Percentiles rank a stretch among this genome's conserved stretches.
Conservation (phyloP, 2,329 filamentous ascomycete species). For the Fusarium paranaense region DNA sequence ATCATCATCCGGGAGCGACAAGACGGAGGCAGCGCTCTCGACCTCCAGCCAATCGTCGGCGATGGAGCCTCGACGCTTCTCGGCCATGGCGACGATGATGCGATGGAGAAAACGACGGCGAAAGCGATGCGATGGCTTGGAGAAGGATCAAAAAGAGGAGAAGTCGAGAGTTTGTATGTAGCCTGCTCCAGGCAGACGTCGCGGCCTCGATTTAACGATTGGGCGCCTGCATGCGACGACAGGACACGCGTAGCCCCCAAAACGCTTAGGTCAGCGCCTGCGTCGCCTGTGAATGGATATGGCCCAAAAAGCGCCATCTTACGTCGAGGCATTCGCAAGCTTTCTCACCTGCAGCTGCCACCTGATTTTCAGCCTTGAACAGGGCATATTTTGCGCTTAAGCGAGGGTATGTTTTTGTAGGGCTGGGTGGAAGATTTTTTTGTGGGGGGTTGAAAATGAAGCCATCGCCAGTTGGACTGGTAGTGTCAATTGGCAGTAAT, state of each 20-base stretch:
- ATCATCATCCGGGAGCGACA: conserved; percentile 27
- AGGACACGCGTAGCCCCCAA: background rate
- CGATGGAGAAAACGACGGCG: background rate
- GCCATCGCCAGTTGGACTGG: background rate
- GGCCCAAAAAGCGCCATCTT: background rate
- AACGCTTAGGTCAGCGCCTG: background rate
- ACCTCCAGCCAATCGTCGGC: conserved; percentile 41
- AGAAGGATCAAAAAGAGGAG: background rate
- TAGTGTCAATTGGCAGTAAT: background rate
- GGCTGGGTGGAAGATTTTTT: background rate
- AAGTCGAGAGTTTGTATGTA: background rate
- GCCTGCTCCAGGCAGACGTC: conserved; percentile 26
- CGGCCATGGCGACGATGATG: conserved; percentile 18
- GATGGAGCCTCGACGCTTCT: conserved; percentile 10
- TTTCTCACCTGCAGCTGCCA: background rate
- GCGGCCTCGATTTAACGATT: background rate
- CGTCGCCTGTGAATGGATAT: background rate
- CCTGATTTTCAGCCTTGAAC: background rate
- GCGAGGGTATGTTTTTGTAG: background rate
- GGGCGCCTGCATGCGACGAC: background rate
- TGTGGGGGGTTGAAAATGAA: background rate
- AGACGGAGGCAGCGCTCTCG: conserved; percentile 29
- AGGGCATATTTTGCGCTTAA: background rate
- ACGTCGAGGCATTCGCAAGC: background rate
- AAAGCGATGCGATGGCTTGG: background rate